phyloP scores from a whole-genome alignment of 768 basidiomycete species.

The Baorangia bicolor region DNA sequence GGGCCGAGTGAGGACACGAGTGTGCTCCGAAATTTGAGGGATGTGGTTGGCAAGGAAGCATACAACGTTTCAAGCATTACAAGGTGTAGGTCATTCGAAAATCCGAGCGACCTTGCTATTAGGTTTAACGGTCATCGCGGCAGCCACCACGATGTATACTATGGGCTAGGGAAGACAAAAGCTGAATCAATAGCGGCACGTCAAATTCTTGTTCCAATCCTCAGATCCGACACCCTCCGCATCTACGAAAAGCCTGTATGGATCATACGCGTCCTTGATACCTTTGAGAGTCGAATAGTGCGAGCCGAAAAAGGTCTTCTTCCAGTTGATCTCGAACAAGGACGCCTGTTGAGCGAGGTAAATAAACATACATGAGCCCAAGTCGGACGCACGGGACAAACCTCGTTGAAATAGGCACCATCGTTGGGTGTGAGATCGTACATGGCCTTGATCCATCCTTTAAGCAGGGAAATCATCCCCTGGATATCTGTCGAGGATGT shows the following conservation, averaged over 20 bases:
- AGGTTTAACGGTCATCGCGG: no score
- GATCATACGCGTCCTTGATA: conserved; percentile 37
- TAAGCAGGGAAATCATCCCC: conserved; percentile 8
- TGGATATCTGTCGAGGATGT: conserved; percentile 15
- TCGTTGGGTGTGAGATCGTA: conserved; percentile 32
- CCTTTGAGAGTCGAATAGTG: conserved; percentile 41
- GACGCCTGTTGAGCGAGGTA: conserved; percentile 35
- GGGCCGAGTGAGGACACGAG: no score
- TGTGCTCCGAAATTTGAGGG: no score
- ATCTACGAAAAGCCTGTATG: conserved; percentile 8
- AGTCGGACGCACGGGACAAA: conserved; percentile 9
- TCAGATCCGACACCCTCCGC: conserved; percentile 28
- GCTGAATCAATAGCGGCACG: conserved; percentile 15
- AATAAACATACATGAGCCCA: no score
- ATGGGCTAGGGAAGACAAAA: no score
- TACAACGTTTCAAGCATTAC: no score
- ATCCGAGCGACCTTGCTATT: no score
- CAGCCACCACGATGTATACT: no score
- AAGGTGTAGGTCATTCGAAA: no score
- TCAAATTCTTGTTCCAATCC: conserved; percentile 13
- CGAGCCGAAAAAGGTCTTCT: conserved; percentile 45
- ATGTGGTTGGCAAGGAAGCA: no score
- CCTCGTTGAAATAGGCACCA: conserved; percentile 52
- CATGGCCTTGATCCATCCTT: conserved; percentile 23
- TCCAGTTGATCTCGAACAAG: conserved; percentile 39